phyloP scores from a whole-genome alignment of 208 protist genomes.

The Tritrichomonas musculus region DNA sequence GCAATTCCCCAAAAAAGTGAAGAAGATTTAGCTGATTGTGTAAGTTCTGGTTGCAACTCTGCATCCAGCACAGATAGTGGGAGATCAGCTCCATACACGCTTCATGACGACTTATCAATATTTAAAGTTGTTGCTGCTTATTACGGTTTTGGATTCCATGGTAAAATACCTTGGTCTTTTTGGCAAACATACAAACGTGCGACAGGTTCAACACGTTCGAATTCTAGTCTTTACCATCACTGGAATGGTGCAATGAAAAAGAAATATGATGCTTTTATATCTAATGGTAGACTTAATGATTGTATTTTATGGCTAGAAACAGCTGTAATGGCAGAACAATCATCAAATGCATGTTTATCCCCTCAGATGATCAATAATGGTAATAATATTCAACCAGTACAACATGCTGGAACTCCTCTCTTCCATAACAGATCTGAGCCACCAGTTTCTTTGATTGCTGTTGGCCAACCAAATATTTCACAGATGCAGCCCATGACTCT shows the following conservation, averaged over 20 bases:
- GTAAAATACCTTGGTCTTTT: constrained; percentile 23
- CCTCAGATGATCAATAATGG: too few species aligned
- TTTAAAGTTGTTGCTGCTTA: not conserved
- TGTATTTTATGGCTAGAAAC: constrained; percentile 22
- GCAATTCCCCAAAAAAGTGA: too few species aligned
- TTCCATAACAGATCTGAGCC: constrained; percentile 1
- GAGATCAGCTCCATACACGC: constrained; percentile 1
- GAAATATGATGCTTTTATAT: constrained; percentile 25
- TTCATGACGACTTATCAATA: not conserved
- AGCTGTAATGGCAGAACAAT: not conserved
- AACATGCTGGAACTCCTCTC: not conserved
- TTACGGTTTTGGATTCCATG: constrained; percentile 11
- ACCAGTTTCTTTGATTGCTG: not conserved
- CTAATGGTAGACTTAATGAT: not conserved
- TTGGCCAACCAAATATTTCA: too few species aligned
- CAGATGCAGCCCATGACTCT: too few species aligned
- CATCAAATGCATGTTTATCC: too few species aligned
- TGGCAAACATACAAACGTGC: constrained; percentile 18
- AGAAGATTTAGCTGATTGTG: too few species aligned
- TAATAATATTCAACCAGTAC: not conserved
- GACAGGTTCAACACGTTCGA: not conserved
- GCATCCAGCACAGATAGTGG: not conserved
- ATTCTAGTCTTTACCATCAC: constrained; percentile 26
- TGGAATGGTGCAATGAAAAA: constrained; percentile 29
- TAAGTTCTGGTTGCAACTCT: too few species aligned